phyloP scores from a whole-genome alignment of 179 eudicot species.

The Monotropa hypopitys region DNA sequence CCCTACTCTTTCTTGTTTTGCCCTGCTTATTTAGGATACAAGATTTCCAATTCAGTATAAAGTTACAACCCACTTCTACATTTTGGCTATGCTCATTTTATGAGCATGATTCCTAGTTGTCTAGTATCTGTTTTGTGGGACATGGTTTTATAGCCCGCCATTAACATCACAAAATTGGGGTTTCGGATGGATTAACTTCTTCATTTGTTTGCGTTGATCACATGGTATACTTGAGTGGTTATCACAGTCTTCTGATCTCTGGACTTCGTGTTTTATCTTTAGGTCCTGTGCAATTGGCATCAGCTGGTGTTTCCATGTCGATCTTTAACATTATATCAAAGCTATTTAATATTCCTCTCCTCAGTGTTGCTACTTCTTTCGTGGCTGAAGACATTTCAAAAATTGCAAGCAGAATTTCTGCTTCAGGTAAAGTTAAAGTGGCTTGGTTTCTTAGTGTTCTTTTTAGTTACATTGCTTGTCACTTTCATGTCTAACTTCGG shows the following conservation, averaged over 20 bases:
- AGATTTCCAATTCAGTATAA: not conserved
- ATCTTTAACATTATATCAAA: slow-evolving; percentile 82
- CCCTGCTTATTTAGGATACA: not conserved
- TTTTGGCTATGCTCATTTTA: not conserved
- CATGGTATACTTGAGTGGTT: not conserved
- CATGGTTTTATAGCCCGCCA: not conserved
- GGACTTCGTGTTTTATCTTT: slow-evolving; percentile 4
- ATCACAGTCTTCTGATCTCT: not conserved
- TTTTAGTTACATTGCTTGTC: not conserved
- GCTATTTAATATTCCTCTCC: slow-evolving; percentile 87
- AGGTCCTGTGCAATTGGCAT: slow-evolving; percentile 84
- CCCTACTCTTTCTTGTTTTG: not conserved
- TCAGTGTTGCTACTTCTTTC: slow-evolving; percentile 88
- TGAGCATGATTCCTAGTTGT: not conserved
- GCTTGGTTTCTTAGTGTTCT: slow-evolving; percentile 1
- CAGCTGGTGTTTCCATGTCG: slow-evolving; percentile 88
- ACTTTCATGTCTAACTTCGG: slow-evolving; percentile 3
- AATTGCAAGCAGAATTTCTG: slow-evolving; percentile 18
- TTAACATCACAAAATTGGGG: not conserved
- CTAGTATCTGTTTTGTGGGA: not conserved
- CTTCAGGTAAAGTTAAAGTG: slow-evolving; percentile 24
- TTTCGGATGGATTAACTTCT: not conserved
- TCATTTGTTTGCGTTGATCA: not conserved
- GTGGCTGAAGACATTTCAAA: slow-evolving; percentile 83
- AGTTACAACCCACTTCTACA: not conserved